Base-by-base conservation (phyloP, 2,329 filamentous ascomycete genomes). In the Alternaria triticimaculans region DNA sequence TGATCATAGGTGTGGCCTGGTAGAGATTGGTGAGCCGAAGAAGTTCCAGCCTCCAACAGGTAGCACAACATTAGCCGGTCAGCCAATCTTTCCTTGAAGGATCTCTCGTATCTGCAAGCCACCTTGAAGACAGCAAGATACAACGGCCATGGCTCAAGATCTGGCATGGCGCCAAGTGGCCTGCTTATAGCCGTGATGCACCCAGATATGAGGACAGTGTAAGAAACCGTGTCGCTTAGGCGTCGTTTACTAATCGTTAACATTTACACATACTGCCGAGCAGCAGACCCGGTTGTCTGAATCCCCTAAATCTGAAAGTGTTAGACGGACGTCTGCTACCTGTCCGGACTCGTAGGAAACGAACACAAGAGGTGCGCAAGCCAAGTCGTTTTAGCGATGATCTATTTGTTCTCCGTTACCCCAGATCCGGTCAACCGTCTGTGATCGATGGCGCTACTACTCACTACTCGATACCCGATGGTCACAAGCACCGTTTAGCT, bases 1-100 rank as follows among this genome's bases (percentile, higher is more conserved):
- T 15, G 30, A 50, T 30, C 45, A 30, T 45, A 37, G 21, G 15
- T 5, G 45, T 25, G 41, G 23, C 25, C 12, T 15, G 8, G 25
- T 3, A 28, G 23, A 25, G n/a, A 60, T 23, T 11, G 20, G 21
- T 49, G 54, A 33, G n/a, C 12, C 21, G 25, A 50, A 41, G 49
- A 55, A 49, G 18, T 55, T 41, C 48, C 55, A 54, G 23, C 48
- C 14, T 37, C 46, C 28, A 41, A 41, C 26, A 9, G 41, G 46
- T 50, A 44, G 63, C 48, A 56, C 56, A 64, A 56, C 33, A 66
- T 67, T 69, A 69, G 45, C 67, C 67, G 61, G 67, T 60, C 60
- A 60, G 56, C 62, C 51, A 60, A 56, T 59, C 53, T 57, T 18
- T 50, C n/a, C n/a, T 54, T 18, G 33, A 30, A 23, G 30, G 30